These are phyloP conservation scores for Emergomyces orientalis DNA, from an alignment of 2,329 filamentous ascomycete species.

Conservation along the genomic window DNA sequence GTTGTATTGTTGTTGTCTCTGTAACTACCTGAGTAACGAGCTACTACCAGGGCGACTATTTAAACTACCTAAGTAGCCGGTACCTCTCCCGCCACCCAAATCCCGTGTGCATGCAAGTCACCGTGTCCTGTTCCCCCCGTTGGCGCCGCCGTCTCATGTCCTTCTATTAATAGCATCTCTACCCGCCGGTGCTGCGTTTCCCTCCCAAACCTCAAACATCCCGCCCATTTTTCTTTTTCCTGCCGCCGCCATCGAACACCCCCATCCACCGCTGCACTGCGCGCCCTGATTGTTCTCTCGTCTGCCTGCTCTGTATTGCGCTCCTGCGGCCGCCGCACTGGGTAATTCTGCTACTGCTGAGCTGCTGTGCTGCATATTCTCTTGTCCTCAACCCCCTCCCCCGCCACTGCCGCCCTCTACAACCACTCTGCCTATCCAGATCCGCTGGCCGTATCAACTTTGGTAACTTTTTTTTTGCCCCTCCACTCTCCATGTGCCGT, in stretches of 20 bases:
- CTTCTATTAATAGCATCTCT: not conserved
- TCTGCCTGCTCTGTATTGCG: not conserved
- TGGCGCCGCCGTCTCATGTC: not conserved
- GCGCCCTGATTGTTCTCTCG: not conserved
- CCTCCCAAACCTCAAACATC: constrained; percentile 7
- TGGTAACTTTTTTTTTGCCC: not conserved
- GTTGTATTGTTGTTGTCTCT: too few relatives aligned
- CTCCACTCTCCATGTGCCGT: not conserved
- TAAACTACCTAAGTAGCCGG: not conserved
- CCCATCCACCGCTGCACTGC: not conserved
- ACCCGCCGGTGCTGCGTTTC: not conserved
- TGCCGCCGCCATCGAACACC: not conserved
- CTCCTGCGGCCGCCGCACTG: not conserved
- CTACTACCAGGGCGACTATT: too few relatives aligned
- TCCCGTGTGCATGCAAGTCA: not conserved
- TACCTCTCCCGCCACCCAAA: not conserved
- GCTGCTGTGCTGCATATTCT: not conserved
- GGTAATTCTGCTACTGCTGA: not conserved
- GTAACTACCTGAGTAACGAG: too few relatives aligned
- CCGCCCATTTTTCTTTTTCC: constrained; percentile 9
- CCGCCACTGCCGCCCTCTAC: not conserved
- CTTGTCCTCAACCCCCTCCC: not conserved
- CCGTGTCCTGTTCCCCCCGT: not conserved
- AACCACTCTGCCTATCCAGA: not conserved
- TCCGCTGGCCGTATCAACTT: not conserved